Evolutionary conservation across 2,329 filamentous ascomycete species (phyloP).

Genomic region (Xylaria digitata): DNA sequence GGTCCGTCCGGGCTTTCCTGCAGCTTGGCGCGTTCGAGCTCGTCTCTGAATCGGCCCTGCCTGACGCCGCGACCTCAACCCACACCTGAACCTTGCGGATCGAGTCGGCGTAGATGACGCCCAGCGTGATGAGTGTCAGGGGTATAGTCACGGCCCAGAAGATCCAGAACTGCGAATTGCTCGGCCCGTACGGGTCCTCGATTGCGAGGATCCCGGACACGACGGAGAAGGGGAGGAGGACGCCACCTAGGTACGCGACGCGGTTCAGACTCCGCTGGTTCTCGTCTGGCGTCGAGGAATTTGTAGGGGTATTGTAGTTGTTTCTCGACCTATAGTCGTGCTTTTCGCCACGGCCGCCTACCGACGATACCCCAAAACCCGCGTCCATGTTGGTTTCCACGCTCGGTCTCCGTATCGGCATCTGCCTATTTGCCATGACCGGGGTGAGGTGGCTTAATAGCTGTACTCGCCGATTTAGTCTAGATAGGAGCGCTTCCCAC

Average conservation of each 20-base stretch:
- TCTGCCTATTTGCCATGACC: constrained; percentile 25
- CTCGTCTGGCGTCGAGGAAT: constrained; percentile 42
- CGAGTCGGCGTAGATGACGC: constrained; percentile 62
- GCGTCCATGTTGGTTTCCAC: not conserved
- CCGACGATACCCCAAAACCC: constrained; percentile 3
- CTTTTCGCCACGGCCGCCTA: not conserved
- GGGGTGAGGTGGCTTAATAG: constrained; percentile 42
- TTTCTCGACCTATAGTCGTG: constrained; percentile 1
- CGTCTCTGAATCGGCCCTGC: constrained; percentile 9
- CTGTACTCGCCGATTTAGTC: constrained; percentile 45
- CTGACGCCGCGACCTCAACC: constrained; percentile 54
- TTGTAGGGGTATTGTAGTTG: not conserved
- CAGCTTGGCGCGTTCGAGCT: not conserved
- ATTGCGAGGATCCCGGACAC: constrained; percentile 62
- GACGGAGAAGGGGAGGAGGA: constrained; percentile 61
- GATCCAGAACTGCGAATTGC: constrained; percentile 58
- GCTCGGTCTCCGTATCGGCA: constrained; percentile 10
- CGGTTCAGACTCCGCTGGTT: constrained; percentile 59
- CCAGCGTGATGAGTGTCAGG: constrained; percentile 53
- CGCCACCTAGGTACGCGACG: constrained; percentile 61
- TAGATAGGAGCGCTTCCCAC: constrained; percentile 51
- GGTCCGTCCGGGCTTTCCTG: constrained; percentile 5
- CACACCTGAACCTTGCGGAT: constrained; percentile 60
- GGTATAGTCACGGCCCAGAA: constrained; percentile 60
- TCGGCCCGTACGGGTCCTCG: constrained; percentile 58